Conservation (phyloP, 2,329 filamentous ascomycete genomes). For the Lecanoromycetidae sp. region DNA sequence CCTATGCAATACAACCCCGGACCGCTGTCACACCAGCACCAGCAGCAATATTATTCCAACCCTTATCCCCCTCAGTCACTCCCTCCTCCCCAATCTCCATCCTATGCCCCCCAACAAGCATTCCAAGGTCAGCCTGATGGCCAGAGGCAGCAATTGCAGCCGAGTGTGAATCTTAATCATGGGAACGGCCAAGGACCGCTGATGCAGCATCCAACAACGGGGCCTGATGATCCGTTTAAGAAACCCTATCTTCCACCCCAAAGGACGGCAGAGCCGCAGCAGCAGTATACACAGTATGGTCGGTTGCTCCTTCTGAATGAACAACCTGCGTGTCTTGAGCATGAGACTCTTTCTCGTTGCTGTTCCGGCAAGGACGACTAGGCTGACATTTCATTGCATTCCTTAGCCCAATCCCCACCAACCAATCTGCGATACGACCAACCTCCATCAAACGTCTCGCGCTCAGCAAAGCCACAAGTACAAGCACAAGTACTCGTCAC, state of each 20-base stretch:
- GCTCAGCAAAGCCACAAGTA: not conserved
- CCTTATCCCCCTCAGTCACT: constrained; percentile 1
- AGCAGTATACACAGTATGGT: constrained; percentile 7
- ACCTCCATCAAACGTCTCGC: not conserved
- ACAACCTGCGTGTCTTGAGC: not conserved
- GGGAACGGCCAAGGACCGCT: not conserved
- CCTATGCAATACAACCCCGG: constrained; percentile 7
- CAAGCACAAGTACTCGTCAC: constrained; percentile 1
- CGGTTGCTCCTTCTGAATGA: not conserved
- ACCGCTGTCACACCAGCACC: constrained; percentile 5
- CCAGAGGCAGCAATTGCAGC: not conserved
- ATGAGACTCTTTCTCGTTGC: not conserved
- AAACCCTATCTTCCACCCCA: constrained; percentile 6
- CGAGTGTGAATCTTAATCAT: constrained; percentile 2
- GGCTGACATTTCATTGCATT: constrained; percentile 1
- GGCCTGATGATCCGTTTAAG: constrained; percentile 10
- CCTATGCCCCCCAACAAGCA: constrained; percentile 6
- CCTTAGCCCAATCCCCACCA: constrained; percentile 8
- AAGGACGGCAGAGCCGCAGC: not conserved
- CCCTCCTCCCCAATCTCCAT: constrained; percentile 1
- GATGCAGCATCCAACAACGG: constrained; percentile 3
- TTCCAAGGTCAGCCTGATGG: not conserved
- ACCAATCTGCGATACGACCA: constrained; percentile 5
- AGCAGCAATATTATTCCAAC: constrained; percentile 12
- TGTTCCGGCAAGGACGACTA: not conserved